A percentile compares a stretch with the other conserved stretches of the same genome.
Conservation (phyloP, 768 basidiomycete genomes). For the Pulveroboletus frians region DNA sequence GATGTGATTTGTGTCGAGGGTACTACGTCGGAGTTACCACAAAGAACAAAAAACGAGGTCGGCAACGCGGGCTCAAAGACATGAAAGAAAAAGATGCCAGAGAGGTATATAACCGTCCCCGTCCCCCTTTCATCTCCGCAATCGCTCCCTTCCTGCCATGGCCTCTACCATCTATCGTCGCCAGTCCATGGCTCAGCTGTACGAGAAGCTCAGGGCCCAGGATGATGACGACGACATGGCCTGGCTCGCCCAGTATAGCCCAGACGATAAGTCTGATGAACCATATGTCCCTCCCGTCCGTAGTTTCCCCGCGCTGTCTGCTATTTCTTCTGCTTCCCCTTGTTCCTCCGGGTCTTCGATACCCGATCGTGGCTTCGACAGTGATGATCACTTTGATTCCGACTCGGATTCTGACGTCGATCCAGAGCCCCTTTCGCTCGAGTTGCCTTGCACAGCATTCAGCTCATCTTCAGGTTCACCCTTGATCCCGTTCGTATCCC, state of each 20-base stretch:
- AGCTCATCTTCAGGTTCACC: conserved; percentile 10
- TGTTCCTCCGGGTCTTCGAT: conserved; percentile 19
- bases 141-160: conserved; percentile 19
- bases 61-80: conserved; percentile 35
- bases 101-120: conserved; percentile 28
- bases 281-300: conserved; percentile 18
- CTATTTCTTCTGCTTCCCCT: conserved; percentile 28
- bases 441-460: conserved; percentile 9
- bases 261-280: conserved; percentile 30
- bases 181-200: conserved; percentile 34
- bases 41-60: conserved; percentile 39
- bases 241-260: conserved; percentile 33
- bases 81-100: conserved; percentile 34
- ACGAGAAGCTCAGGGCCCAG: conserved; percentile 32
- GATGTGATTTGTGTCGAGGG: conserved; percentile 34
- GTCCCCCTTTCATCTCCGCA: conserved; percentile 16
- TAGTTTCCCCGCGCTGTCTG: conserved; percentile 20
- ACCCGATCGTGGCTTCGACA: conserved; percentile 17
- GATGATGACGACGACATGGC: conserved; percentile 33
- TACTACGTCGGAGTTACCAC: conserved; percentile 34
- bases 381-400: conserved; percentile 20
- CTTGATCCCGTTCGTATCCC: conserved; percentile 23
- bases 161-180: conserved; percentile 31
- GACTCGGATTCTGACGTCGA: conserved; percentile 33
- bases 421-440: conserved; percentile 16